These are phyloP conservation scores for Biancaea sappan DNA, from an alignment of 306 rosid genomes.

Conservation along the genomic window DNA sequence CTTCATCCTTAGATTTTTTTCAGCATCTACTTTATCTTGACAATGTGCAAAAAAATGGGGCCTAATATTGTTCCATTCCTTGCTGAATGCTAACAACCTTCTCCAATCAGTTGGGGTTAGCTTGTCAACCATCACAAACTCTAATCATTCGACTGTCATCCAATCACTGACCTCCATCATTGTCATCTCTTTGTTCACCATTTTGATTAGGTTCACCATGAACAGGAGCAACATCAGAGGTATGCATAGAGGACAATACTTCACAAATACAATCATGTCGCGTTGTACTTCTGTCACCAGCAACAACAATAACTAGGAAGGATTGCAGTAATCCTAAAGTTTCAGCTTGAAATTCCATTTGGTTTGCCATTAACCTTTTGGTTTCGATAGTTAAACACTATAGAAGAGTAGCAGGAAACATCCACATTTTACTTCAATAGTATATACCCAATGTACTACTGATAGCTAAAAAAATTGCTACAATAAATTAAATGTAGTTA, in stretches of 20 bases:
- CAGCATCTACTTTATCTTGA: constrained; percentile 55
- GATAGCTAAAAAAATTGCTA: neutral
- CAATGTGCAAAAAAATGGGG: constrained; percentile 75
- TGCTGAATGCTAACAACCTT: constrained; percentile 81
- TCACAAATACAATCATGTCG: constrained; percentile 35
- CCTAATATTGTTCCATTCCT: constrained; percentile 69
- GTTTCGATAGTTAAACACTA: neutral
- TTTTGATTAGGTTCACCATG: constrained; percentile 3
- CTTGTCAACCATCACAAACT: constrained; percentile 89
- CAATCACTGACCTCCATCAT: constrained; percentile 37
- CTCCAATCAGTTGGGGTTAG: constrained; percentile 88
- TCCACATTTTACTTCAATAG: neutral
- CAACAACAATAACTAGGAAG: constrained; percentile 36
- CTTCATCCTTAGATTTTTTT: constrained; percentile 64
- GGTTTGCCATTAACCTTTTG: neutral
- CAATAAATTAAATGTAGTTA: neutral
- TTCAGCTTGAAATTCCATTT: constrained; percentile 38
- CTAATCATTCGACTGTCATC: constrained; percentile 56
- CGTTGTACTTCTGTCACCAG: constrained; percentile 38
- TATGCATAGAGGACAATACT: constrained; percentile 32
- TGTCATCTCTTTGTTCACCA: constrained; percentile 33
- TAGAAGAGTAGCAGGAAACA: neutral
- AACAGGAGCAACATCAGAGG: constrained; percentile 14
- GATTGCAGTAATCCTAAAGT: constrained; percentile 30
- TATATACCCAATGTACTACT: neutral